Evolutionary conservation across 179 eudicot species (phyloP).

Genomic region (Carnegiea gigantea): DNA sequence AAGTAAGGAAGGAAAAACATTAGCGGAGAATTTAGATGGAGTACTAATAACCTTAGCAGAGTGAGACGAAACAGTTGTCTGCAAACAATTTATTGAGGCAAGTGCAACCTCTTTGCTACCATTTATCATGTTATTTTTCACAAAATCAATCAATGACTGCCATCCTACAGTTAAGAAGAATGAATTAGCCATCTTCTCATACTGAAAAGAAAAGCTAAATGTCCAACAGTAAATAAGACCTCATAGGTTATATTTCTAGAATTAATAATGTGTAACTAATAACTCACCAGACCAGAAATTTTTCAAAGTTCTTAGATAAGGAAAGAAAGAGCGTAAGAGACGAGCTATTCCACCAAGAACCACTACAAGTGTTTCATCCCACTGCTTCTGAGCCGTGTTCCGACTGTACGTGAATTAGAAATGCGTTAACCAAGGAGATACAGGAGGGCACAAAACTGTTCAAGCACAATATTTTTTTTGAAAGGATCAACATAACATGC

Average conservation of each 20-base stretch:
- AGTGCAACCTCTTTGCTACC: constrained; percentile 97
- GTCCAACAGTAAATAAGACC: neutral
- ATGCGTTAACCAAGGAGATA: neutral
- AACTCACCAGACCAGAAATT: constrained; percentile 87
- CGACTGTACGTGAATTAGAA: constrained; percentile 56
- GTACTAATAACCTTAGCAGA: constrained; percentile 66
- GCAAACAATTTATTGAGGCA: constrained; percentile 93
- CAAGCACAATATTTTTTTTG: constrained; percentile 7
- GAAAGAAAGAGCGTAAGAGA: constrained; percentile 80
- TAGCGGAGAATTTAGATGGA: neutral
- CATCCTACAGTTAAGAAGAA: constrained; percentile 61
- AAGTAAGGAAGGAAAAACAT: neutral
- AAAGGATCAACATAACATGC: constrained; percentile 13
- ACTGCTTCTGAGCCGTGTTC: constrained; percentile 98
- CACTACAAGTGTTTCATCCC: constrained; percentile 98
- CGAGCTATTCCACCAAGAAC: constrained; percentile 92
- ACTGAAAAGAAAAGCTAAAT: neutral
- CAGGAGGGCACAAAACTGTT: constrained; percentile 1
- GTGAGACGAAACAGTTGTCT: constrained; percentile 83
- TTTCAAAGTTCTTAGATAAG: constrained; percentile 65
- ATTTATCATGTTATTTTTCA: constrained; percentile 65
- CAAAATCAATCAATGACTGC: constrained; percentile 76
- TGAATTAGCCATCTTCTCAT: constrained; percentile 3
- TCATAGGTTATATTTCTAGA: neutral
- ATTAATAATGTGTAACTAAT: constrained; percentile 1